Conservation (phyloP, 768 basidiomycete genomes). For the Suillus luteus region DNA sequence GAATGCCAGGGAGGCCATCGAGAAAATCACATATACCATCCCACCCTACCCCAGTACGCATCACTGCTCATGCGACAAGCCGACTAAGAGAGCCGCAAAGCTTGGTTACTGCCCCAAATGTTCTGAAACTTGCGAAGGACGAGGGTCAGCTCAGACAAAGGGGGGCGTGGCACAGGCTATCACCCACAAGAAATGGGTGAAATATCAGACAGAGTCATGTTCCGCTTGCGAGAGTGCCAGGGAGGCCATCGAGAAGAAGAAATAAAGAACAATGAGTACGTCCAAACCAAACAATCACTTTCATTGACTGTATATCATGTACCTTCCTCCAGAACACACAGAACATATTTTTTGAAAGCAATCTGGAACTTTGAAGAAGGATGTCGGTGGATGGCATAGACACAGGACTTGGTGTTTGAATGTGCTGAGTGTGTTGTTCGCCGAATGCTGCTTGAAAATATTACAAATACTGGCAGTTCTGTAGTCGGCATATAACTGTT, state of each 20-base stretch:
- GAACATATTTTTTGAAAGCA: not conserved
- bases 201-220: not conserved
- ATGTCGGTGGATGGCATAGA: not conserved
- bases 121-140: not conserved
- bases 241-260: not conserved
- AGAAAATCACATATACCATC: not conserved
- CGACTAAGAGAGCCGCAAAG: not conserved
- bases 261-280: not conserved
- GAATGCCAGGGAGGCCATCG: not conserved
- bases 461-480: no score
- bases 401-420: no score
- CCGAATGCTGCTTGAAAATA: no score
- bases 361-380: not conserved
- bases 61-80: not conserved
- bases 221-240: not conserved
- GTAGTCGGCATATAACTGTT: no score
- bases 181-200: conserved; percentile 1
- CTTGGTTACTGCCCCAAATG: conserved; percentile 3
- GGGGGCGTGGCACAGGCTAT: not conserved
- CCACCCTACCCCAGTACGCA: not conserved
- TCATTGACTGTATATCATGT: not conserved
- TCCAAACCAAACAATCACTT: not conserved
- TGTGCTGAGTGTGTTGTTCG: no score
- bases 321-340: not conserved
- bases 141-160: not conserved